Percentiles rank a stretch among this genome's conserved stretches.
phyloP scores from a whole-genome alignment of 2,329 filamentous ascomycete species.

The Diplodia mutila region DNA sequence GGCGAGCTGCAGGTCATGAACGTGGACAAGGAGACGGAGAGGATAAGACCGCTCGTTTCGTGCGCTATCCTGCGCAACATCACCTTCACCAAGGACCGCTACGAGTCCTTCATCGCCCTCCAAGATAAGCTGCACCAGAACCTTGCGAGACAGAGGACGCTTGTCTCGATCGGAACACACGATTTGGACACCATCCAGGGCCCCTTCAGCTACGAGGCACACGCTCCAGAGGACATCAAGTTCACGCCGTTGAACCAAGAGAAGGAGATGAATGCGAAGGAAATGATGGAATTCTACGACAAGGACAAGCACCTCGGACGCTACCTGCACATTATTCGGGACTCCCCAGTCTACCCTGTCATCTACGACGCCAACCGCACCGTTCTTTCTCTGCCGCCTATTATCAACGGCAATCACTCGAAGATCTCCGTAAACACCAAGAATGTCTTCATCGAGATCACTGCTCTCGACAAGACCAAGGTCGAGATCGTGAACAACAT shows the following conservation, averaged over 20 bases:
- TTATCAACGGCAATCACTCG: conserved; percentile 96
- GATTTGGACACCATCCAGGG: conserved; percentile 92
- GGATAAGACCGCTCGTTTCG: conserved; percentile 85
- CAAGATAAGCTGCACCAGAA: conserved; percentile 99
- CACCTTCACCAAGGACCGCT: conserved; percentile 26
- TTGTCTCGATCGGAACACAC: conserved; percentile 97
- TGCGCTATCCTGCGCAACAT: conserved; percentile 70
- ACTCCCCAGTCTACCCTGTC: conserved; percentile 91
- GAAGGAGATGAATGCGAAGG: conserved; percentile 81
- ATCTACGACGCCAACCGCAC: conserved; percentile 87
- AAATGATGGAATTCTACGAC: conserved; percentile 93
- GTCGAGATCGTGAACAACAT: conserved; percentile 95
- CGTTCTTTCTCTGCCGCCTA: conserved; percentile 92
- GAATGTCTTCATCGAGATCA: conserved; percentile 97
- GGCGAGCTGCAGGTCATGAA: conserved; percentile 80
- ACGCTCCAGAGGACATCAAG: conserved; percentile 86
- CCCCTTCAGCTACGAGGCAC: conserved; percentile 94
- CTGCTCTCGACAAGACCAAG: conserved; percentile 93
- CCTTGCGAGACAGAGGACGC: conserved; percentile 84
- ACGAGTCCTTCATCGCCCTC: conserved; percentile 48
- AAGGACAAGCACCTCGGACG: conserved; percentile 89
- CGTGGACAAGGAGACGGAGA: conserved; percentile 73
- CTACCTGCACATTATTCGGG: conserved; percentile 91
- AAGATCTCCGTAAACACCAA: conserved; percentile 91
- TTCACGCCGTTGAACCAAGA: conserved; percentile 91